phyloP scores from a whole-genome alignment of 257 asterid genomes.

The Solanum appendiculatum region DNA sequence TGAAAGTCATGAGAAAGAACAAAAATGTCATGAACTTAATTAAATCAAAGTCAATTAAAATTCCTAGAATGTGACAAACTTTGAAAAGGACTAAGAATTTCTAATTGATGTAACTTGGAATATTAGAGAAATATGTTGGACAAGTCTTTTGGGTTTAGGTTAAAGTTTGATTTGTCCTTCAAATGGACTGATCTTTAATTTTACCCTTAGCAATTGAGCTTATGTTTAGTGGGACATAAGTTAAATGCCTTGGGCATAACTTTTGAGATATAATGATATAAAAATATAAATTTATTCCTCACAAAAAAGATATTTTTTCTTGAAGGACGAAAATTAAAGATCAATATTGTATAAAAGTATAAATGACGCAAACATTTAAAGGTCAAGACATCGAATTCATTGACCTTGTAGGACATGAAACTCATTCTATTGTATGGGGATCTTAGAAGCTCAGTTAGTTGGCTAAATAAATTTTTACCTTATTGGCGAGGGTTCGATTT shows the following conservation, averaged over 20 bases:
- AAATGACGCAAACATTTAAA: background rate
- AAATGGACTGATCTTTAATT: too few relatives aligned
- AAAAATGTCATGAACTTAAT: background rate
- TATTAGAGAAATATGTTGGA: too few relatives aligned
- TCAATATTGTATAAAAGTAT: too few relatives aligned
- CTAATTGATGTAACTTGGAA: too few relatives aligned
- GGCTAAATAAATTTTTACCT: too few relatives aligned
- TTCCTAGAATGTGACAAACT: background rate
- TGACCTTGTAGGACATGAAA: background rate
- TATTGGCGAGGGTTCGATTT: background rate
- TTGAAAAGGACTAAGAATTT: background rate
- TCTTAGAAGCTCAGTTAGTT: too few relatives aligned
- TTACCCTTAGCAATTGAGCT: rapidly evolving
- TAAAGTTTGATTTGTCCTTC: too few relatives aligned
- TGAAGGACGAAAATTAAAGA: background rate
- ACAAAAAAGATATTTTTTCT: too few relatives aligned
- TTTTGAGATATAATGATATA: background rate
- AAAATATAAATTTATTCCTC: too few relatives aligned
- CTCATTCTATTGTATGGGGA: too few relatives aligned
- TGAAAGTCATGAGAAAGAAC: background rate
- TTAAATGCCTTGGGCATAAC: background rate
- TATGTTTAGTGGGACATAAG: too few relatives aligned
- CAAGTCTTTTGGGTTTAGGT: too few relatives aligned
- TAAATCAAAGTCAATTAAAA: background rate
- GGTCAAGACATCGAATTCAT: background rate